Evolutionary conservation across 2,329 filamentous ascomycete genomes (phyloP).

Genomic region (Fusarium brevicatenulatum): DNA sequence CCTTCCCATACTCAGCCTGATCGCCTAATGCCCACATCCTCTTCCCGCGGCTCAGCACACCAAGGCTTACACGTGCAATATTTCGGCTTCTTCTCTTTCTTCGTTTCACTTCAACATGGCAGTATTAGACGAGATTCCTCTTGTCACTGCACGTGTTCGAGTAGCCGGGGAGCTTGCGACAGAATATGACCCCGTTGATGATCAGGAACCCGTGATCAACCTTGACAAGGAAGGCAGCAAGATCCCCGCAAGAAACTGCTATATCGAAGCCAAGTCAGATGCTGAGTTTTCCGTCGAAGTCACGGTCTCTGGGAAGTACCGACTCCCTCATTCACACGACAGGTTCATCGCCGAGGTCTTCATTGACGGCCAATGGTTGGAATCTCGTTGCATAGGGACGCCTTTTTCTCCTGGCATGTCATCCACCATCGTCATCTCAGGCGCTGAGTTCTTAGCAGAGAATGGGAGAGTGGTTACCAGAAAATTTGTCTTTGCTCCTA

Average conservation of each 20-base stretch:
- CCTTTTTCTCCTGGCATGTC: neutral
- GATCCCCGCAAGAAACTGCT: conserved; percentile 12
- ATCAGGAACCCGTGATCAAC: neutral
- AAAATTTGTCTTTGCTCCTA: conserved; percentile 26
- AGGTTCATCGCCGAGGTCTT: rapidly evolving
- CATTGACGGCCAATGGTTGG: conserved; percentile 30
- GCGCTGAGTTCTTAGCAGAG: neutral
- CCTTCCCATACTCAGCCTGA: neutral
- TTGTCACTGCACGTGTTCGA: conserved; percentile 26
- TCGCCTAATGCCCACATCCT: too few species aligned
- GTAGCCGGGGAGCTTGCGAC: conserved; percentile 33
- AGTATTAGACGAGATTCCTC: conserved; percentile 27
- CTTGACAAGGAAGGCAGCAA: neutral
- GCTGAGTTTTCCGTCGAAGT: conserved; percentile 30
- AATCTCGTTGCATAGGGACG: rapidly evolving
- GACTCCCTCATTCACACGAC: neutral
- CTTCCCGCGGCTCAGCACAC: neutral
- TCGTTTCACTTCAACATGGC: conserved; percentile 29
- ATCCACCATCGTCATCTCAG: neutral
- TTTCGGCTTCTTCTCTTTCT: neutral
- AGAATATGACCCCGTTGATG: conserved; percentile 30
- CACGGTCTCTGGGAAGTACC: neutral
- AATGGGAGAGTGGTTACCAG: neutral
- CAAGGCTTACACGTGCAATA: rapidly evolving
- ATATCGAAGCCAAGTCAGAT: conserved; percentile 40